Evolutionary conservation across 805 yeast species (phyloP).

Genomic region (Metschnikowia proteae): DNA sequence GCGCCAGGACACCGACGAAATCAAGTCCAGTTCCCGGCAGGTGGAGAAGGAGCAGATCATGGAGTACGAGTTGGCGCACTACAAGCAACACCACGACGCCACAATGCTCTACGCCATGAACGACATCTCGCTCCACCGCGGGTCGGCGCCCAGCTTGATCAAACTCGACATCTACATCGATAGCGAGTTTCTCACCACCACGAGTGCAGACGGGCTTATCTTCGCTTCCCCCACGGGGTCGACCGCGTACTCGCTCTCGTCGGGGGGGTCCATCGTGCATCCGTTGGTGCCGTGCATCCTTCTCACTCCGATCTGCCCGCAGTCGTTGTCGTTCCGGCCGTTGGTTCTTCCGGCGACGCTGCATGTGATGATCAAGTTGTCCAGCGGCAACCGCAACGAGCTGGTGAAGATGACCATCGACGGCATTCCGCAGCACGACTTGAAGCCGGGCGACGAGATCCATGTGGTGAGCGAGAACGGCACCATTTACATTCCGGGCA

Average conservation of each 20-base stretch:
- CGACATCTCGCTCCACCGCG: slow-evolving; percentile 84
- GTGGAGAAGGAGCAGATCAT: slow-evolving; percentile 13
- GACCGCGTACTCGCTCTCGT: slow-evolving; percentile 83
- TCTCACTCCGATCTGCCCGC: slow-evolving; percentile 87
- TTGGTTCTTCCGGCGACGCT: slow-evolving; percentile 75
- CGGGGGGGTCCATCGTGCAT: slow-evolving; percentile 92
- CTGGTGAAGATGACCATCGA: slow-evolving; percentile 66
- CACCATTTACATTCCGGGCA: slow-evolving; percentile 51
- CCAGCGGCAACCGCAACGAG: slow-evolving; percentile 43
- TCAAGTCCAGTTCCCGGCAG: slow-evolving; percentile 2
- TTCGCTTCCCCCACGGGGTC: slow-evolving; percentile 93
- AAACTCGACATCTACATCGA: slow-evolving; percentile 82
- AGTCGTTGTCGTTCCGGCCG: slow-evolving; percentile 88
- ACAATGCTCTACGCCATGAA: slow-evolving; percentile 78
- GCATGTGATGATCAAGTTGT: slow-evolving; percentile 61
- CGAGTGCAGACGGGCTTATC: slow-evolving; percentile 88
- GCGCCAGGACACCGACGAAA: slow-evolving; percentile 21
- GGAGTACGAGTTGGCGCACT: slow-evolving; percentile 16
- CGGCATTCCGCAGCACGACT: slow-evolving; percentile 70
- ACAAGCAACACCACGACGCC: slow-evolving; percentile 19
- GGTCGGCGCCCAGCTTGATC: slow-evolving; percentile 80
- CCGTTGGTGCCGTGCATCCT: slow-evolving; percentile 81
- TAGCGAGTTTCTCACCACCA: slow-evolving; percentile 78
- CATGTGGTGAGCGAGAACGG: slow-evolving; percentile 67
- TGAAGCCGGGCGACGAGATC: slow-evolving; percentile 74